Base-by-base conservation (phyloP, 805 yeast species). In the Kodamaea laetipori region DNA sequence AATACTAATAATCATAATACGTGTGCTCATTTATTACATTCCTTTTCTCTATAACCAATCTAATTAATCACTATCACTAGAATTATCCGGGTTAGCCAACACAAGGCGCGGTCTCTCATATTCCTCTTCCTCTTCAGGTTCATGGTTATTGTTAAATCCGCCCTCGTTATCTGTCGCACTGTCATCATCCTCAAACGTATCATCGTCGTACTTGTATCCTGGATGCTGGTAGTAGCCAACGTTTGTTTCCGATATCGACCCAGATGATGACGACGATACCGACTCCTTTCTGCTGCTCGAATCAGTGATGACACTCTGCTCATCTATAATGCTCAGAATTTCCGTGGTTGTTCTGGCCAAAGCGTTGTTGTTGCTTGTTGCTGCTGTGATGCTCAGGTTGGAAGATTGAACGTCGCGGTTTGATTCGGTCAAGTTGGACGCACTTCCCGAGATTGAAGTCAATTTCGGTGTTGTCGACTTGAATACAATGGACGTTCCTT, bases 21-120 rank as follows among this genome's bases (percentile, higher is more conserved):
- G n/a, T n/a, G n/a, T n/a, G n/a, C n/a, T n/a, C n/a, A n/a, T n/a
- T n/a, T n/a, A n/a, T n/a, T n/a, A n/a, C 8, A 21, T 8, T 8
- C 24, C 6, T 21, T 21, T 21, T 21, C 24, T 21, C 24, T 21
- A 21, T 21, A 21, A 8, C 8, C 24, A 21, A 6, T 21, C 24
- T 21, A 21, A 21, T 21, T 47, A 68, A 2, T 69, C 75, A 43
- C 68, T 67, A 44, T 74, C 78, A 37, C 62, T 58, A 13, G 47
- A 43, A 23, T 41, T 19, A 46, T 71, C 86, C 0, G 86, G 86
- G 46, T 81, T 81, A 13, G 83, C 85, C 39, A 81, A 69, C 36
- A 69, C 75, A 44, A 81, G 62, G 17, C 71, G 67, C 53, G 78
- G 76, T 17, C 60, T 58, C 13, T 68, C 72, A 24, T 61, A 65